These are phyloP conservation scores for Colletotrichum endophyticum DNA, from an alignment of 2,329 filamentous ascomycete genomes.

Conservation along the genomic window DNA sequence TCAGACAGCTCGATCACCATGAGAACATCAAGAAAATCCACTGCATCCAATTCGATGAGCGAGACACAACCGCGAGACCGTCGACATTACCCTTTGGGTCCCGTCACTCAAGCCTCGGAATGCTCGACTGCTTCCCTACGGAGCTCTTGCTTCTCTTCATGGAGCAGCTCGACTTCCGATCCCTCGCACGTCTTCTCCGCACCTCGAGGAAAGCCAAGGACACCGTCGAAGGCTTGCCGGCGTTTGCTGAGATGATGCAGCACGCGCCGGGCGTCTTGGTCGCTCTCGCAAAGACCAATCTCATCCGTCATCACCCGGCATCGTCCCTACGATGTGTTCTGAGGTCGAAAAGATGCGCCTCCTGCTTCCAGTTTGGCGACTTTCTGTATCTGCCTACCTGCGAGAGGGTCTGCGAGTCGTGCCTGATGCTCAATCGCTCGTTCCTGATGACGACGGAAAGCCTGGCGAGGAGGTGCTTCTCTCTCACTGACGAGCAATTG, in stretches of 20 bases:
- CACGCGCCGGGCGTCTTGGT: conserved; percentile 35
- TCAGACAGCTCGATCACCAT: neutral
- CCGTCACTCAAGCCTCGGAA: conserved; percentile 27
- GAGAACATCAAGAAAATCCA: neutral
- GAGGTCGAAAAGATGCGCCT: conserved; percentile 27
- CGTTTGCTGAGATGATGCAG: conserved; percentile 47
- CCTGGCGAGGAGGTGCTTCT: conserved; percentile 27
- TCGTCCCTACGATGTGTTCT: conserved; percentile 25
- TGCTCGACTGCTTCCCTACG: conserved; percentile 28
- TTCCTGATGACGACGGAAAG: conserved; percentile 27
- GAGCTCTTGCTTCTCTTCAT: conserved; percentile 28
- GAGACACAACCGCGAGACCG: neutral
- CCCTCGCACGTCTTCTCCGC: conserved; percentile 31
- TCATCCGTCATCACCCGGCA: conserved; percentile 27
- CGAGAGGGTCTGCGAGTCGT: conserved; percentile 34
- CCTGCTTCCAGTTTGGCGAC: conserved; percentile 31
- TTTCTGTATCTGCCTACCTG: conserved; percentile 33
- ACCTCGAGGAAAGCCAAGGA: conserved; percentile 27
- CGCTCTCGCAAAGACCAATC: conserved; percentile 26
- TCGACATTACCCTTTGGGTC: neutral
- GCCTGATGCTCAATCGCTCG: conserved; percentile 27
- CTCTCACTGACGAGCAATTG: conserved; percentile 25
- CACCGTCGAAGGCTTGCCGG: conserved; percentile 30
- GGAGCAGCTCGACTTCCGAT: conserved; percentile 31
- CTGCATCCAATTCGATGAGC: neutral